Percentiles rank a stretch among this genome's conserved stretches.
phyloP scores from a whole-genome alignment of 495 filamentous ascomycete genomes.

The Neurospora tetrasperma region DNA sequence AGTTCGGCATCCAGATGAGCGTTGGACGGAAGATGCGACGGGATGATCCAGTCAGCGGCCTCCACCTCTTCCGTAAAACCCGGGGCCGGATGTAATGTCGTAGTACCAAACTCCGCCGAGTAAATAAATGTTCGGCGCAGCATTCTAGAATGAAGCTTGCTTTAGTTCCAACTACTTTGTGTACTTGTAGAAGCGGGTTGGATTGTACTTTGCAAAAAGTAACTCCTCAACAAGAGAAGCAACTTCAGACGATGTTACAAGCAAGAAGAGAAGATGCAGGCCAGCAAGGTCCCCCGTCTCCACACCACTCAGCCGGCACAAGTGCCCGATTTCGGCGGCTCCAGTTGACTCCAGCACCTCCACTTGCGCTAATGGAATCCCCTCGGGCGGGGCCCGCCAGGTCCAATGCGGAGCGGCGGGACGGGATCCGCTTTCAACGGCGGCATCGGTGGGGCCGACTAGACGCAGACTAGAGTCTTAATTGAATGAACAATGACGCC shows the following conservation, averaged over 20 bases:
- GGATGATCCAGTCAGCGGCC: not conserved
- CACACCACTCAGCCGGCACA: not conserved
- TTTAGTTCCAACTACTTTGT: not conserved
- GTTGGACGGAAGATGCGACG: not conserved
- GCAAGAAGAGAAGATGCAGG: not conserved
- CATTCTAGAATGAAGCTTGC: not conserved
- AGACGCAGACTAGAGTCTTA: not conserved
- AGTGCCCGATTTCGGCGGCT: not conserved
- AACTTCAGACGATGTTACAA: too few relatives aligned
- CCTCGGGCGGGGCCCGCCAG: not conserved
- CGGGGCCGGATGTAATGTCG: not conserved
- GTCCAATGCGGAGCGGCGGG: not conserved
- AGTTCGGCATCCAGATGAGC: not conserved
- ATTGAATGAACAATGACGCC: slow-evolving; percentile 14
- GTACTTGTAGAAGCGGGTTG: too few relatives aligned
- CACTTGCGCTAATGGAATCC: too few relatives aligned
- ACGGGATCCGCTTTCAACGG: not conserved
- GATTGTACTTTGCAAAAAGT: too few relatives aligned
- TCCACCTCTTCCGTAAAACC: not conserved
- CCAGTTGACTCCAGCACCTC: not conserved
- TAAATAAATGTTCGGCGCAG: not conserved
- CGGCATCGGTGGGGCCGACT: slow-evolving; percentile 5
- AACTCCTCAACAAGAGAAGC: too few relatives aligned
- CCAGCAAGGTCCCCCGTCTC: not conserved
- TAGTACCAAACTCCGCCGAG: not conserved